Conservation (phyloP, 192 early-diverging fungal species). For the Podila horticola region DNA sequence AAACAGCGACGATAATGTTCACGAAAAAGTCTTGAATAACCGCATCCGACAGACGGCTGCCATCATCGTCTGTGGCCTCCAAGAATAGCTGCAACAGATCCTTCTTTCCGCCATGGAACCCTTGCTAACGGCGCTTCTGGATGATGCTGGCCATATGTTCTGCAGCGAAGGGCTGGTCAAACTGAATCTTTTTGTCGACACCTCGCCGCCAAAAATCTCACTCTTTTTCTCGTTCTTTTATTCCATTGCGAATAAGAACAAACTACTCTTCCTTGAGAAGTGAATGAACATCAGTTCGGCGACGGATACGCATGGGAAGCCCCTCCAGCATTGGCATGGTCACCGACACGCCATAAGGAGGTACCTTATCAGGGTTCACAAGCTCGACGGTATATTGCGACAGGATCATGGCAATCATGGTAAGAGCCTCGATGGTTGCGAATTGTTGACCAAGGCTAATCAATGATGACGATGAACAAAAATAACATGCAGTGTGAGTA, state of each 20-base stretch:
- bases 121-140: slow-evolving; percentile 18
- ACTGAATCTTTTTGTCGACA: slow-evolving; percentile 5
- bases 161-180: slow-evolving; percentile 17
- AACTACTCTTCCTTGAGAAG: neutral
- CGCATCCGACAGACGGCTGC: slow-evolving; percentile 35
- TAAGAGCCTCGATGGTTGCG: slow-evolving; percentile 49
- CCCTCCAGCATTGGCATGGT: slow-evolving; percentile 53
- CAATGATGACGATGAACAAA: no score
- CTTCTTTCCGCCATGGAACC: neutral
- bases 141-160: slow-evolving; percentile 36
- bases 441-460: slow-evolving; percentile 51
- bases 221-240: no score
- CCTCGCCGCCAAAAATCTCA: slow-evolving; percentile 3
- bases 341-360: slow-evolving; percentile 28
- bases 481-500: no score
- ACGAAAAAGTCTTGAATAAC: slow-evolving; percentile 56
- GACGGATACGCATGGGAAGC: slow-evolving; percentile 21
- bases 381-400: slow-evolving; percentile 36
- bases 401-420: slow-evolving; percentile 29
- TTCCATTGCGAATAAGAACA: no score
- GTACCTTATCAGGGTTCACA: slow-evolving; percentile 18
- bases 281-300: neutral
- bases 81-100: slow-evolving; percentile 60
- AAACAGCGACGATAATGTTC: slow-evolving; percentile 53
- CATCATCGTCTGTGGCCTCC: slow-evolving; percentile 52